Conservation (phyloP, 768 basidiomycete species). For the Phylloporus arenicola region DNA sequence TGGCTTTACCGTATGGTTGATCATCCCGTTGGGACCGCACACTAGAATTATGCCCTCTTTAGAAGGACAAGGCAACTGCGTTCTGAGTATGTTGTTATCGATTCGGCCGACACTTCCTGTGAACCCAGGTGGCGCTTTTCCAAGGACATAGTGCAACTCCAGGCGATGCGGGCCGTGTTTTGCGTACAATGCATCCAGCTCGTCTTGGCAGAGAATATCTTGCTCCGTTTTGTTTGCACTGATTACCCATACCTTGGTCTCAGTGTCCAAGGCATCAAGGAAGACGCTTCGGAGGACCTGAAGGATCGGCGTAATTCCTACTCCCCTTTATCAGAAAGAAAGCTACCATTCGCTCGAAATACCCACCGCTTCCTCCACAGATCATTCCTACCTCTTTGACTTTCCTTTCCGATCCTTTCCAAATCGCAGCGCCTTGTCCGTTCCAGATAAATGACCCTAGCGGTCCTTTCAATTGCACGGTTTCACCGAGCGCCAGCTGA, state of each 20-base stretch:
- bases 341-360: not conserved
- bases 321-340: not conserved
- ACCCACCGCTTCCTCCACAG: conserved; percentile 51
- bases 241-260: conserved; percentile 43
- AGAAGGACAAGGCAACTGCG: conserved; percentile 37
- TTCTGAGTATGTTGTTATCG: conserved; percentile 32
- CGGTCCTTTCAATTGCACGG: conserved; percentile 54
- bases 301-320: conserved; percentile 53
- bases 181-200: conserved; percentile 38
- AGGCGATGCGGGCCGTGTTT: conserved; percentile 30
- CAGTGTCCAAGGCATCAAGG: conserved; percentile 32
- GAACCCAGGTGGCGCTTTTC: conserved; percentile 33
- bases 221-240: conserved; percentile 42
- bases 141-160: conserved; percentile 42
- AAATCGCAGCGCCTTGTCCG: conserved; percentile 34
- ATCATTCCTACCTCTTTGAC: conserved; percentile 47
- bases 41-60: conserved; percentile 39
- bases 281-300: conserved; percentile 49
- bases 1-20: conserved; percentile 28
- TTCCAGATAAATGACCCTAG: conserved; percentile 52
- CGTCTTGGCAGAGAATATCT: conserved; percentile 49
- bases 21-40: conserved; percentile 47
- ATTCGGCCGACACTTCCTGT: conserved; percentile 38
- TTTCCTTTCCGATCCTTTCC: conserved; percentile 32
- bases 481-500: conserved; percentile 44